A percentile compares a stretch with the other conserved stretches of the same genome.
phyloP scores from a whole-genome alignment of 177 flowering plant species.

The Vitis hybrid region DNA sequence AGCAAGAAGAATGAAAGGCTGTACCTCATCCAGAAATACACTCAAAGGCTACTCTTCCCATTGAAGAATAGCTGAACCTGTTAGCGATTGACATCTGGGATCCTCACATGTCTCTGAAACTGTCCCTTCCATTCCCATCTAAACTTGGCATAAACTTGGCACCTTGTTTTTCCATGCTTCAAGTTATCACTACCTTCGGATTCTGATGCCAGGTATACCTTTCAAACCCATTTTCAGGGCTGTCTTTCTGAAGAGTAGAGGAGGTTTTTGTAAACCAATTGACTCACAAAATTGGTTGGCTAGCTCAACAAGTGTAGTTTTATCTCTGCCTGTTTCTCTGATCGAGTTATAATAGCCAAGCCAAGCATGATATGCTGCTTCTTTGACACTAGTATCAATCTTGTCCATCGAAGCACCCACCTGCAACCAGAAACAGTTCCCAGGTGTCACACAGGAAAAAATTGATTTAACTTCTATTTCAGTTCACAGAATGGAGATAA shows the following conservation, averaged over 20 bases:
- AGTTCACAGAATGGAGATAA: background rate
- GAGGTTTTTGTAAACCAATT: constrained; percentile 71
- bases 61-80: no score
- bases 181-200: constrained; percentile 41
- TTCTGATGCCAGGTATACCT: constrained; percentile 75
- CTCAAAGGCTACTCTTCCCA: no score
- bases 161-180: background rate
- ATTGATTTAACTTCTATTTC: background rate
- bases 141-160: no score
- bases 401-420: constrained; percentile 56
- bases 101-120: no score
- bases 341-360: constrained; percentile 94
- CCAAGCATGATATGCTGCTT: constrained; percentile 98
- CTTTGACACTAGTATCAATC: constrained; percentile 71
- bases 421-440: constrained; percentile 34
- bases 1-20: no score
- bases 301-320: constrained; percentile 75
- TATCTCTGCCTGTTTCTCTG: constrained; percentile 80
- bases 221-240: constrained; percentile 91
- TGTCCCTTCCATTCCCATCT: no score
- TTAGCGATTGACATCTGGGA: no score
- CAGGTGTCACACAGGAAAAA: background rate
- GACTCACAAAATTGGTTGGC: constrained; percentile 68
- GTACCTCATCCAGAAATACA: no score
- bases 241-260: constrained; percentile 75